These are phyloP conservation scores for Ambrosiella xylebori DNA, from an alignment of 2,329 filamentous ascomycete genomes.

Conservation along the genomic window DNA sequence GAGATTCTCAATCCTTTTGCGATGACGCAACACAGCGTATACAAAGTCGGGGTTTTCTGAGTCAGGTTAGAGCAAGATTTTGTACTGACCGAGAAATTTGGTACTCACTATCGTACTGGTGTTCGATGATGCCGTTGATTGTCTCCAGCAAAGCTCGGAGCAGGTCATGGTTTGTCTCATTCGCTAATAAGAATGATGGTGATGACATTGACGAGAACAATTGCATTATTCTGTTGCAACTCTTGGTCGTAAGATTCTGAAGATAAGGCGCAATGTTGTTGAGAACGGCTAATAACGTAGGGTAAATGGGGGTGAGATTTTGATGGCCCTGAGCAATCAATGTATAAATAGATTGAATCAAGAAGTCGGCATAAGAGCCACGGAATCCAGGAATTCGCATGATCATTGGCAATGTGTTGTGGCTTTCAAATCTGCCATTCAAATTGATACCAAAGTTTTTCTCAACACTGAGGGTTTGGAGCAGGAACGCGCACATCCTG, in stretches of 20 bases:
- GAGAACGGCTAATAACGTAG: conserved; percentile 76
- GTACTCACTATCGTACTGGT: conserved; percentile 58
- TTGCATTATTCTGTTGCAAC: conserved; percentile 70
- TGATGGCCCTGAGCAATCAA: conserved; percentile 85
- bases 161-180: conserved; percentile 75
- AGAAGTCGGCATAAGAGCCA: conserved; percentile 82
- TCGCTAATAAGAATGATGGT: conserved; percentile 78
- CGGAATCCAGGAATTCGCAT: conserved; percentile 73
- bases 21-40: conserved; percentile 60
- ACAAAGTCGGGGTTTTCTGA: conserved; percentile 67
- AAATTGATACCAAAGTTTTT: conserved; percentile 76
- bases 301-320: conserved; percentile 78
- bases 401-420: conserved; percentile 67
- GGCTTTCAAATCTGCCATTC: conserved; percentile 74
- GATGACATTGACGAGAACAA: conserved; percentile 85
- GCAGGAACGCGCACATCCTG: conserved; percentile 90
- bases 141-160: conserved; percentile 72
- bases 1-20: conserved; percentile 68
- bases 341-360: conserved; percentile 87
- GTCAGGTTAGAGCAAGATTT: conserved; percentile 3
- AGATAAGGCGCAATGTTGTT: conserved; percentile 83
- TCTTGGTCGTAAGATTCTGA: conserved; percentile 54
- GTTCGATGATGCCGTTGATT: conserved; percentile 77
- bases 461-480: conserved; percentile 90
- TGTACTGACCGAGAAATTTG: not conserved